Base-by-base conservation (phyloP, 1,139 yeast genomes). In the Pneumocystis jirovecii region DNA sequence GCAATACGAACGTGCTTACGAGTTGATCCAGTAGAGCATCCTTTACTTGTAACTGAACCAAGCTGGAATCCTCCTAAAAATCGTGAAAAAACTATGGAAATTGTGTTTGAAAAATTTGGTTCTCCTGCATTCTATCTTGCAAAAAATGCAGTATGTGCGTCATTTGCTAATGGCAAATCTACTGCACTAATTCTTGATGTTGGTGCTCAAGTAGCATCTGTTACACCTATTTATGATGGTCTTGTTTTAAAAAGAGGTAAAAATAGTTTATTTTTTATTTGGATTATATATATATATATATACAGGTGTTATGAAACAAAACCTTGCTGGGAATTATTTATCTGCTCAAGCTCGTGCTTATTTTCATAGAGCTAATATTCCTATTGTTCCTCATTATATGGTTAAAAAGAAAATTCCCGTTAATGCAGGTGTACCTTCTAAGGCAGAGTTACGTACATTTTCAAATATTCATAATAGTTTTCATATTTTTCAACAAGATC, bases 141-240 rank as follows among this genome's bases (percentile, higher is more conserved):
- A 40, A 87, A 91, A 68, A 81, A 86, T 1, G 95, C 97, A 21
- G 89, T 96, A 0, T 89, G 96, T 76, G 85, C 89, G 0, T 85
- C 96, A 6, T 93, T 93, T 76, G 95, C 96, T 31, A 87, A 89
- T 70, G 97, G 97, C 3, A 83, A 96, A 74, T 93, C 96, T 61
- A 89, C 88, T 70, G 95, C 97, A 72, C 78, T 93, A 65, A 95
- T 95, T 44, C 96, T 95, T 60, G 97, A 95, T 75, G 77, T 91
- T 61, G 98, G 99, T 1, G 95, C 90, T 72, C 91, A 87, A 70
- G 78, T 87, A 1, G 81, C 85, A 19, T 84, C 93, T 65, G 96
- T 87, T 1, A 87, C 96, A 0, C 97, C 99, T 0, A 95, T 93
- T 1, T 83, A 91, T 65, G 99, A 93, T 76, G 98, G 98, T 3